Conservation (phyloP, 257 asterid genomes). For the Capsicum pubescens region DNA sequence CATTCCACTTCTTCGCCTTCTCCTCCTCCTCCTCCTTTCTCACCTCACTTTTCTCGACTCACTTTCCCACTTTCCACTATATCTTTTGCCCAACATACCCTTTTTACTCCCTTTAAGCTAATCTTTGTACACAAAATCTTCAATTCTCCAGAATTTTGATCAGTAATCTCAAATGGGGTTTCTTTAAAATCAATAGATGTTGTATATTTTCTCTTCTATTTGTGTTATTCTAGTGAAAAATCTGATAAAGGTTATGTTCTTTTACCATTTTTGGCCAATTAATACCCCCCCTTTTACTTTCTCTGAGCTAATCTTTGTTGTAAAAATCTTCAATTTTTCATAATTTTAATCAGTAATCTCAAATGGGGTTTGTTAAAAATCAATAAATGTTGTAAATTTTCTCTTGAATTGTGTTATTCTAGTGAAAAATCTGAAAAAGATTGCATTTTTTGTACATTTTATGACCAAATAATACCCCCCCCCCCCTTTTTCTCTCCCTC, state of each 20-base stretch:
- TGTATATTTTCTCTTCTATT: neutral
- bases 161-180: neutral
- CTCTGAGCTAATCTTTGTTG: too few species aligned
- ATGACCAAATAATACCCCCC: too few species aligned
- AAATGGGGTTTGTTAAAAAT: neutral
- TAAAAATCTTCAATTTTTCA: too few species aligned
- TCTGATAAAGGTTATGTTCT: neutral
- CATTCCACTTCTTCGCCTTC: constrained; percentile 53
- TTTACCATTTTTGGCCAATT: constrained; percentile 12
- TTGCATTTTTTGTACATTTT: too few species aligned
- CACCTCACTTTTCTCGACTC: constrained; percentile 28
- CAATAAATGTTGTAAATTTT: neutral
- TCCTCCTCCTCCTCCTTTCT: constrained; percentile 37
- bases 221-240: neutral
- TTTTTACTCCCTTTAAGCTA: neutral
- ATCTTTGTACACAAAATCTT: neutral
- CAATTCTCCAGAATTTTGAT: neutral
- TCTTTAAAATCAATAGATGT: neutral
- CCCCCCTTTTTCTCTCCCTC: too few species aligned
- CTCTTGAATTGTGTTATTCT: neutral
- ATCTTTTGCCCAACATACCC: constrained; percentile 19
- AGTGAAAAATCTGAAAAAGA: neutral
- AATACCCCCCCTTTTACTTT: too few species aligned
- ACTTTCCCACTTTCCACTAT: neutral
- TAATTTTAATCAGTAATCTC: neutral